phyloP scores from a whole-genome alignment of 2,329 filamentous ascomycete genomes.

The Fusarium luffae region DNA sequence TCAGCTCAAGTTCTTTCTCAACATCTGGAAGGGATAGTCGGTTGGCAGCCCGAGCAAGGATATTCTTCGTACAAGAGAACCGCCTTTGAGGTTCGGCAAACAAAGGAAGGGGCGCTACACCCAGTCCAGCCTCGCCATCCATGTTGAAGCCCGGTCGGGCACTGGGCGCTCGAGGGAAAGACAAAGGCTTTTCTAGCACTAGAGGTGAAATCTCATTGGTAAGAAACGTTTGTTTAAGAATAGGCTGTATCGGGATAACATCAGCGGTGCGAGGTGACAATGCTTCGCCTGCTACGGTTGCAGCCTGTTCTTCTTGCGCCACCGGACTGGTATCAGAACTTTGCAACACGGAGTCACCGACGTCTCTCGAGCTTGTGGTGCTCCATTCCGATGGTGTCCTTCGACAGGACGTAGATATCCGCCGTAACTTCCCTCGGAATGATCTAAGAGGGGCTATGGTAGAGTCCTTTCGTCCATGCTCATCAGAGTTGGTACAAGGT shows the following conservation, averaged over 20 bases:
- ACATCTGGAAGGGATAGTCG: slow-evolving; percentile 13
- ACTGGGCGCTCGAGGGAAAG: background rate
- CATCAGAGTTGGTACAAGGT: background rate
- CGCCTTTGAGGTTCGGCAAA: slow-evolving; percentile 10
- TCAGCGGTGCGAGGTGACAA: slow-evolving; percentile 19
- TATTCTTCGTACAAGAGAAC: background rate
- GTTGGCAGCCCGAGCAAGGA: background rate
- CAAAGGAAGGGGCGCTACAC: slow-evolving; percentile 5
- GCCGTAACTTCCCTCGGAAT: slow-evolving; percentile 29
- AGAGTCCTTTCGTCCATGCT: background rate
- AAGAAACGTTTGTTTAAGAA: slow-evolving; percentile 15
- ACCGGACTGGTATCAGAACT: background rate
- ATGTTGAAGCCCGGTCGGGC: slow-evolving; percentile 34
- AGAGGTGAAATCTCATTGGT: slow-evolving; percentile 26
- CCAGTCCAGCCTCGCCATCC: slow-evolving; percentile 34
- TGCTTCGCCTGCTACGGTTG: background rate
- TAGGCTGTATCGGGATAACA: slow-evolving; percentile 6
- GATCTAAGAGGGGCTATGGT: slow-evolving; percentile 3
- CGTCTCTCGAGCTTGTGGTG: slow-evolving; percentile 19
- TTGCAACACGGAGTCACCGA: background rate
- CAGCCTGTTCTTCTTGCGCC: background rate
- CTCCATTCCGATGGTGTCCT: slow-evolving; percentile 37
- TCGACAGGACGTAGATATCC: slow-evolving; percentile 36
- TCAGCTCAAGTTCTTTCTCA: background rate
- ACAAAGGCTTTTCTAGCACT: slow-evolving; percentile 11